Evolutionary conservation across 352 stramenopile species (phyloP).

Genomic region (Pythium monospermum): DNA sequence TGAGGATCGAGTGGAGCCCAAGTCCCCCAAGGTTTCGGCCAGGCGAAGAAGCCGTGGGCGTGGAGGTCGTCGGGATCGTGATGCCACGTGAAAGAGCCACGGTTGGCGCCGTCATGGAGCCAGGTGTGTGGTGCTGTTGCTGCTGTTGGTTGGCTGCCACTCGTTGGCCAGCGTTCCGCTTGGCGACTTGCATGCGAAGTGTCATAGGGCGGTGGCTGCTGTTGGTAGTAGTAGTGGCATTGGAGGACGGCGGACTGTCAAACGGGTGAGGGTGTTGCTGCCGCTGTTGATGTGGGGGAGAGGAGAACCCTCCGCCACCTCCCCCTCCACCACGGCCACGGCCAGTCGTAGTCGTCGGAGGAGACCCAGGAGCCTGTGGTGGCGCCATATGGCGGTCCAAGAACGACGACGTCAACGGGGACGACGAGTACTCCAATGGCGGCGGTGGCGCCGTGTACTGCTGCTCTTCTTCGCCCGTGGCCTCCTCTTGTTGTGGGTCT

Average conservation of each 20-base stretch:
- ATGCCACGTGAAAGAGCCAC: conserved; percentile 8
- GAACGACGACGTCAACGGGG: conserved; percentile 17
- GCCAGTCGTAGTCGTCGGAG: too few species aligned
- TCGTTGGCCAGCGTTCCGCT: conserved; percentile 71
- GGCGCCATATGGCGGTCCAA: conserved; percentile 13
- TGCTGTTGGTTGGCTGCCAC: conserved; percentile 7
- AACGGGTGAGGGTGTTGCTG: not conserved
- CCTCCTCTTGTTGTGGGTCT: not conserved
- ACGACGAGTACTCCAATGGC: conserved; percentile 34
- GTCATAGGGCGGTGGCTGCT: conserved; percentile 24
- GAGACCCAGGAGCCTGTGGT: conserved; percentile 6
- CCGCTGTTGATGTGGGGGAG: not conserved
- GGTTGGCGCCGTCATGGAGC: not conserved
- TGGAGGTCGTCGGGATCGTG: conserved; percentile 4
- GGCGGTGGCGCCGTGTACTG: conserved; percentile 3
- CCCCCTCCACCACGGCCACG: too few species aligned
- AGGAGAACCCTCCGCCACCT: too few species aligned
- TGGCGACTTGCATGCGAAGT: conserved; percentile 72
- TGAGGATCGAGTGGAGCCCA: not conserved
- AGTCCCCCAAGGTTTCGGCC: too few species aligned
- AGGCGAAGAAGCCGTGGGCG: too few species aligned
- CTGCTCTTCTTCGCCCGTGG: conserved; percentile 2
- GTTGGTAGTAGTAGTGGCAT: not conserved
- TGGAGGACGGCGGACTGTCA: too few species aligned
- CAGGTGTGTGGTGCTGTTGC: not conserved